Base-by-base conservation (phyloP, 2,329 filamentous ascomycete genomes). In the Neonectria punicea region DNA sequence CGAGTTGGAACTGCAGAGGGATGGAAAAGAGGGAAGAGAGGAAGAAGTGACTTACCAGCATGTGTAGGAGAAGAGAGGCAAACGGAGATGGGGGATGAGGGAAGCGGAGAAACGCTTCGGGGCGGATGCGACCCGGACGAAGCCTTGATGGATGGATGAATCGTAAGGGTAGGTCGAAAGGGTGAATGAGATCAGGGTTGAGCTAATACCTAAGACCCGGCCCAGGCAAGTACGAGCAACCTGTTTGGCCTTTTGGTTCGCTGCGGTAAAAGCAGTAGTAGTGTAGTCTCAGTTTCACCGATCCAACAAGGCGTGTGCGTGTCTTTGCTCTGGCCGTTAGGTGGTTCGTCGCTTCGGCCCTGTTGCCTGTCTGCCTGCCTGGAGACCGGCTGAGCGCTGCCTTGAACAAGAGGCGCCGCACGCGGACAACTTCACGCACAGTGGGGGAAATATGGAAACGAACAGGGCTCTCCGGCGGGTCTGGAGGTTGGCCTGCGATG, bases 11-110 rank as follows among this genome's bases (percentile, higher is more conserved):
- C 62, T 32, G 53, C 41, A 47, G 47, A 34, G 39, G 41, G 28
- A 25, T 41, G 39, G 41, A 34, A 25, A 39, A 57, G 47, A 61
- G 28, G 43, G 20, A 65, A 28, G 58, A 66, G 36, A 61, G 25
- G 34, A 54, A 50, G 62, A 20, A 22, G 53, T 30, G 44, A 72
- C 71, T 72, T 47, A 73, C 71, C 58, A 61, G 61, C 51, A 66
- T 61, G 58, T 39, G 54, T 58, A 58, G 53, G 49, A 61, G 49
- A 49, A 18, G 55, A 58, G 54, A 51, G 49, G n/a, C 49, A 51
- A 36, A 34, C 32, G 55, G 53, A 55, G 51, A 56, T 60, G 66
- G 55, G 55, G 43, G 67, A 68, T 56, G 54, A 53, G 18, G 62
- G 58, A 63, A 43, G 60, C 53, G 70, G 64, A 65, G 67, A 69